Evolutionary conservation across 768 basidiomycete genomes (phyloP), one percentile per base, ranked within the genome.

Genomic region (Pisolithus albus): DNA sequence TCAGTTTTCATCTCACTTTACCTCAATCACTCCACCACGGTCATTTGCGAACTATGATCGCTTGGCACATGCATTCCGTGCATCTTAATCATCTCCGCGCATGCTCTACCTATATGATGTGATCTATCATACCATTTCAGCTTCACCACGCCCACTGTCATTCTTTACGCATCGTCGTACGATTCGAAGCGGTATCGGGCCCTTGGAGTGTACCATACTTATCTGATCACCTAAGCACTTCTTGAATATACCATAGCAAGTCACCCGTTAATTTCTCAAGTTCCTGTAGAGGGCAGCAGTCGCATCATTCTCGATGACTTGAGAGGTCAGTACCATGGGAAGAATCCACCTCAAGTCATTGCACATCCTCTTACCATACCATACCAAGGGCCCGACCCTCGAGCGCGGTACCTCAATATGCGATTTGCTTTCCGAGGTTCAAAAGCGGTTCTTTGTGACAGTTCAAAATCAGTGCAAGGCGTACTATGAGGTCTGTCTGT

Each of bases 241-340:
- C 19, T 40, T 30, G 69, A 69, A 69, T 69, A 67, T 67, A 62
- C 66, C 26, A 26, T 26, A 26, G 7, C 26, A 26, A 26, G 26
- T 26, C 26, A 26, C 26, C 7, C 26, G 6, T 59, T 15, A 41
- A 10, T 21, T 10, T 41, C 11, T 8, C 26, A n/a, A 41, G 34
- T 15, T 15, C 34, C 34, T 26, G 10, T 7, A 21, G 19, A 21
- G 19, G 42, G 6, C 10, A 43, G 26, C 26, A 11, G 21, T 23
- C 21, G 21, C 24, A 9, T 26, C 4, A 23, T 44, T 44, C 18
- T 15, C 15, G 13, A 21, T 4, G 23, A 21, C 10, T 7, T 11
- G n/a, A 4, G 21, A 23, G 21, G 21, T 23, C 21, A 23, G 4
- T 23, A 26, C 26, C 26, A 26, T 26, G 4, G 26, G 26, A 26